Evolutionary conservation across 75 land plant genomes (phyloP).

Genomic region (Pinus albicaulis): DNA sequence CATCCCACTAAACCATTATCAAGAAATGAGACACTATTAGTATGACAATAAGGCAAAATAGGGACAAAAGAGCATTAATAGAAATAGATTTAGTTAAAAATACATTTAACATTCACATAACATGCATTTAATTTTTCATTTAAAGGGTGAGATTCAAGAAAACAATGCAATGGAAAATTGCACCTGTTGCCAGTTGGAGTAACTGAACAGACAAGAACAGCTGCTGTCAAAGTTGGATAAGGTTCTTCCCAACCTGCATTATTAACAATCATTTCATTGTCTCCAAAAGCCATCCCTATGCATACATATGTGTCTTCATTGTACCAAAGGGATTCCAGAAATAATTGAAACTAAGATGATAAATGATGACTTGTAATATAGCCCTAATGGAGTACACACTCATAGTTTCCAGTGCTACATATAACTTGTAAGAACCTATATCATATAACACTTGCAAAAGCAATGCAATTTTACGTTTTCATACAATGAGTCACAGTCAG

Average conservation of each 20-base stretch:
- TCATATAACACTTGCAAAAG: no score
- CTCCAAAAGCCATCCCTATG: not conserved
- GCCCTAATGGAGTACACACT: not conserved
- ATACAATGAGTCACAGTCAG: not conserved
- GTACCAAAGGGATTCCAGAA: not conserved
- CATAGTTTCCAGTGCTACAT: no score
- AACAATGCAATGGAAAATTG: constrained; percentile 1
- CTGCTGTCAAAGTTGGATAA: constrained; percentile 53
- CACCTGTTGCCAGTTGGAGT: constrained; percentile 91
- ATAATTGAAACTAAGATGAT: not conserved
- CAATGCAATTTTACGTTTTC: no score
- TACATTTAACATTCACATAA: not conserved
- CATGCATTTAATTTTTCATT: not conserved
- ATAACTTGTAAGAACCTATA: no score
- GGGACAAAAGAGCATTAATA: not conserved
- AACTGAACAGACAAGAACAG: constrained; percentile 84
- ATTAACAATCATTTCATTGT: constrained; percentile 6
- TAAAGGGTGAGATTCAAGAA: constrained; percentile 5
- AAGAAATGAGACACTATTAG: constrained; percentile 6
- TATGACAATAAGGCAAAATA: constrained; percentile 2
- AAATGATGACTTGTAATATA: not conserved
- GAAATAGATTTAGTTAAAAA: not conserved
- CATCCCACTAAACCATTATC: constrained; percentile 41
- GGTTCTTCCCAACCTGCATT: constrained; percentile 23
- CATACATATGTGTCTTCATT: not conserved